Conservation (phyloP, 805 yeast species). For the Metschnikowia lachancei region DNA sequence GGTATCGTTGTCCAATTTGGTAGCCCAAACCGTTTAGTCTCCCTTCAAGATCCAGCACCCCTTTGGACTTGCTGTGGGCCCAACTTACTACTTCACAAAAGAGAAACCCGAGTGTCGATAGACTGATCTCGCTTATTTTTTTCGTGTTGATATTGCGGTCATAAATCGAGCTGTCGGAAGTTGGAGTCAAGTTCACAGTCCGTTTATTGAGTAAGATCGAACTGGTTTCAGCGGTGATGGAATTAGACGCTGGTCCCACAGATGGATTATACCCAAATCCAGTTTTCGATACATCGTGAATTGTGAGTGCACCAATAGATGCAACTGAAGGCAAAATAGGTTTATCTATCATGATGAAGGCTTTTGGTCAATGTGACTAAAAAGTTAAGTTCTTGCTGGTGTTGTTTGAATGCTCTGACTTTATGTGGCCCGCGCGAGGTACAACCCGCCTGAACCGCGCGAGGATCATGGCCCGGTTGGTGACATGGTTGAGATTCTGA, state of each 20-base stretch:
- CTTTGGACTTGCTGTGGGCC: constrained; percentile 58
- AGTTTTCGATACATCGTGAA: constrained; percentile 15
- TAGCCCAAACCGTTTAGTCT: constrained; percentile 73
- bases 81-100: constrained; percentile 70
- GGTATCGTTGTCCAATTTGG: constrained; percentile 66
- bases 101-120: constrained; percentile 64
- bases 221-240: constrained; percentile 39
- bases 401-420: background rate
- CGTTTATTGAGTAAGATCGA: constrained; percentile 33
- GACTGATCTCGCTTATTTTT: constrained; percentile 62
- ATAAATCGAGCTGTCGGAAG: constrained; percentile 49
- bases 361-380: background rate
- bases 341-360: constrained; percentile 16
- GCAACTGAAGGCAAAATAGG: constrained; percentile 21
- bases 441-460: background rate
- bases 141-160: constrained; percentile 65
- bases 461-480: background rate
- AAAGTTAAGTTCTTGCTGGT: background rate
- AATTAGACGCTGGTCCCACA: constrained; percentile 40
- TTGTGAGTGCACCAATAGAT: constrained; percentile 19
- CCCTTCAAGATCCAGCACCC: constrained; percentile 57
- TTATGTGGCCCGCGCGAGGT: background rate
- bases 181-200: constrained; percentile 31
- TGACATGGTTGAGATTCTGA: background rate
- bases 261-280: constrained; percentile 47